A percentile compares a stretch with the other conserved stretches of the same genome.
phyloP scores from a whole-genome alignment of 306 rosid species.

The Carpinus fangiana region DNA sequence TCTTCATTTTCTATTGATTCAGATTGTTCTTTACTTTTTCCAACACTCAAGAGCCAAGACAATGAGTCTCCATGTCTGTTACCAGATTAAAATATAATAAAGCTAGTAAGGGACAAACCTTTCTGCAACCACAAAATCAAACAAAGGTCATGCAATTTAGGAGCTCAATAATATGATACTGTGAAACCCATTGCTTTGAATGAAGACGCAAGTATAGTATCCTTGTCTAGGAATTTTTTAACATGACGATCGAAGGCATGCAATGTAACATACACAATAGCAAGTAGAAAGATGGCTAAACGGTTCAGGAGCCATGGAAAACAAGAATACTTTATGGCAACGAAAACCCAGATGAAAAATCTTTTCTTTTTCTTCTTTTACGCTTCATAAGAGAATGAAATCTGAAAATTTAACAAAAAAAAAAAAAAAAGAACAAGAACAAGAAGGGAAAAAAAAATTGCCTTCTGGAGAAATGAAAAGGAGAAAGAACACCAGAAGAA shows the following conservation, averaged over 20 bases:
- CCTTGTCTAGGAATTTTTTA: background rate
- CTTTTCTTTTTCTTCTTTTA: background rate
- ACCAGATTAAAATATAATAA: background rate
- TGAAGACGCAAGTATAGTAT: background rate
- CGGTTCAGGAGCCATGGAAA: background rate
- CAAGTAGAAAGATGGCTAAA: background rate
- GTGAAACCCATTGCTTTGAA: background rate
- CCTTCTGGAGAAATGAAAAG: constrained; percentile 59
- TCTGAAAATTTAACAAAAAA: background rate
- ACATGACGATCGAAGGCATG: background rate
- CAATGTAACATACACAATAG: background rate
- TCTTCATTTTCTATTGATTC: background rate
- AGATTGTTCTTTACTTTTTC: background rate
- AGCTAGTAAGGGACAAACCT: background rate
- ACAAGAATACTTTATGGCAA: background rate
- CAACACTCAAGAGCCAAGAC: background rate
- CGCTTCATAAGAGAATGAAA: constrained; percentile 1
- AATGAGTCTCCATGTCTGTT: background rate
- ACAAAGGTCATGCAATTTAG: background rate
- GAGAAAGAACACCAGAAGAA: constrained; percentile 46
- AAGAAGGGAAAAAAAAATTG: background rate
- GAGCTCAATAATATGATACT: background rate
- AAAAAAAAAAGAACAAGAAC: background rate
- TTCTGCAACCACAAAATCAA: background rate
- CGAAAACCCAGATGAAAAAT: background rate